Percentiles rank a stretch among this genome's conserved stretches.
Conservation (phyloP, 2,329 filamentous ascomycete species). For the Fusarium poae region DNA sequence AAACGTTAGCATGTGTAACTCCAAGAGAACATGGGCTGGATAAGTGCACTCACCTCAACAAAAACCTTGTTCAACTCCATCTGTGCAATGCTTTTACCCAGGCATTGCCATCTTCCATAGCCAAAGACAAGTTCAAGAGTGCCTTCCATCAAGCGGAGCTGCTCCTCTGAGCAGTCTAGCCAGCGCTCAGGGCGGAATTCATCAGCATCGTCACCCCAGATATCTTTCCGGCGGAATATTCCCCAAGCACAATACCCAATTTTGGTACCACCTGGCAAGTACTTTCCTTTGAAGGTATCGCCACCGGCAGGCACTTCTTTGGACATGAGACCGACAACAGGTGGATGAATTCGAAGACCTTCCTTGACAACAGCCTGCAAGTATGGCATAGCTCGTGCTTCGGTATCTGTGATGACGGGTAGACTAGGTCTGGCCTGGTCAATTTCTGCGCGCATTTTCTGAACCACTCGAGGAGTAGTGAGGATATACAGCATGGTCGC, state of each 20-base stretch:
- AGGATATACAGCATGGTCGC: slow-evolving; percentile 65
- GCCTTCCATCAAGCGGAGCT: slow-evolving; percentile 53
- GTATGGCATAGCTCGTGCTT: slow-evolving; percentile 57
- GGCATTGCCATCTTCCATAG: slow-evolving; percentile 56
- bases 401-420: slow-evolving; percentile 50
- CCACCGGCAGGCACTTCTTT: slow-evolving; percentile 52
- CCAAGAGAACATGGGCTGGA: fast-evolving
- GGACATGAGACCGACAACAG: slow-evolving; percentile 54
- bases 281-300: slow-evolving; percentile 51
- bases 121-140: slow-evolving; percentile 57
- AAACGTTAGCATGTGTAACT: background rate
- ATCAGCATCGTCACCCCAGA: slow-evolving; percentile 54
- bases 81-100: slow-evolving; percentile 55
- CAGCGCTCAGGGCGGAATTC: slow-evolving; percentile 55
- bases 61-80: slow-evolving; percentile 58
- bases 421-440: slow-evolving; percentile 26
- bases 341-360: slow-evolving; percentile 56
- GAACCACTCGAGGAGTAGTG: slow-evolving; percentile 61
- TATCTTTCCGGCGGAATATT: slow-evolving; percentile 51
- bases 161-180: slow-evolving; percentile 54
- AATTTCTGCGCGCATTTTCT: slow-evolving; percentile 57
- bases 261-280: slow-evolving; percentile 52
- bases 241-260: slow-evolving; percentile 55
- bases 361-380: slow-evolving; percentile 66
- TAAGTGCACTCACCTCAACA: slow-evolving; percentile 54